Evolutionary conservation across 2,329 filamentous ascomycete genomes (phyloP), one percentile per base, ranked within the genome.

Genomic region (Xylariomycetidae sp.): DNA sequence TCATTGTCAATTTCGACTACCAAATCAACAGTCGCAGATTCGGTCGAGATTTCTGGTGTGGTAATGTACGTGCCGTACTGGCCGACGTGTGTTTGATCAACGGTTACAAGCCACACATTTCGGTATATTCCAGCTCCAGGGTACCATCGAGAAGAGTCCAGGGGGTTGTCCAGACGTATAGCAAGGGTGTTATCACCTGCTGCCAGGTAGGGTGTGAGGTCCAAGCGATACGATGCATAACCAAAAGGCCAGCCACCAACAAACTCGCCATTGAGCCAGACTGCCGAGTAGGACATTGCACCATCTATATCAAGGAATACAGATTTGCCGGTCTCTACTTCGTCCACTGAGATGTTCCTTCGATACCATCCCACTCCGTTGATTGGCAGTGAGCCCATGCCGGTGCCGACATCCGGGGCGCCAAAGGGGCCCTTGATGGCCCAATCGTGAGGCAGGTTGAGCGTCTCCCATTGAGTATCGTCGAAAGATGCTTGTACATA

Each of bases 311-410:
- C 50, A 6, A 53, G 23, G 31, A 44, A 53, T 13, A 53, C 33
- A 4, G 31, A 43, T 31, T 48, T 53, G 11, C 20, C 39, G 2
- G 37, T 23, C 16, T 51, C 50, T 11, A 35, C 26, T 6, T 34
- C 19, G 3, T 37, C 22, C 11, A 50, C 16, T 0, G 48, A 44
- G 1, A 74, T 7, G 3, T 49, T 63, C 17, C 61, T 57, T 4
- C 70, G 66, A 42, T 74, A 74, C 71, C 70, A 53, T 15, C 43
- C 70, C 2, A 76, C 62, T 3, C 72, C 72, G n/a, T 73, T 62
- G 15, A 63, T 57, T 0, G 72, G 72, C 20, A 77, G 46, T 2
- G 64, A 56, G 11, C 65, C 66, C 51, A 62, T 61, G 4, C 58
- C 58, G 2, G 62, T 62, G 5, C 46, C 51, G 6, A 65, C 53